Conservation (phyloP, 1,284 basidiomycete species). For the Leccinum angustisporum region DNA sequence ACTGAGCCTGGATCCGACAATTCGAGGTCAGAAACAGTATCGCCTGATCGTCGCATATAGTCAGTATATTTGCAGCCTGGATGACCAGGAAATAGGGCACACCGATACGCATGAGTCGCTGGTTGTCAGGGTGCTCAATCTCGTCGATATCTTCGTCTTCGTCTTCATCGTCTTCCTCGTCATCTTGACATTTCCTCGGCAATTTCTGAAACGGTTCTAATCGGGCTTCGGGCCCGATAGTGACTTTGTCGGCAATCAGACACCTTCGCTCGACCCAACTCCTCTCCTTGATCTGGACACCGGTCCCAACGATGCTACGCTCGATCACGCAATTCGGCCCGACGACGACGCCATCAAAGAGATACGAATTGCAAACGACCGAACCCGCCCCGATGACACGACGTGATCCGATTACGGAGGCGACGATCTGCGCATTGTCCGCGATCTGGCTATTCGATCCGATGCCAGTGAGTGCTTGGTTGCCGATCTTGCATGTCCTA, state of each 20-base stretch:
- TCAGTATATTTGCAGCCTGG: conserved; percentile 3
- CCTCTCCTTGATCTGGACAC: conserved; percentile 70
- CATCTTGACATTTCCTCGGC: conserved; percentile 44
- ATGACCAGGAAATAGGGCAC: conserved; percentile 7
- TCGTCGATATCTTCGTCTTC: conserved; percentile 65
- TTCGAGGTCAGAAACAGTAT: conserved; percentile 58
- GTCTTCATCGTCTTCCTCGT: conserved; percentile 39
- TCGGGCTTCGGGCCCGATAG: conserved; percentile 71
- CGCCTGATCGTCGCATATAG: conserved; percentile 43
- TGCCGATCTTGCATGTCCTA: conserved; percentile 81
- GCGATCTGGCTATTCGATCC: conserved; percentile 68
- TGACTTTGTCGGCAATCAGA: conserved; percentile 79
- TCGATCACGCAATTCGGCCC: conserved; percentile 77
- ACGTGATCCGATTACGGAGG: conserved; percentile 75
- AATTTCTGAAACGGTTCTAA: conserved; percentile 75
- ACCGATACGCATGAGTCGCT: conserved; percentile 73
- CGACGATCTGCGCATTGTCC: conserved; percentile 60
- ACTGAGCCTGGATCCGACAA: conserved; percentile 58
- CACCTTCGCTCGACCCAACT: conserved; percentile 67
- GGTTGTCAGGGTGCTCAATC: conserved; percentile 60
- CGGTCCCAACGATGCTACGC: conserved; percentile 77
- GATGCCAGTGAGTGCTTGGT: conserved; percentile 81
- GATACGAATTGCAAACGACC: conserved; percentile 71
- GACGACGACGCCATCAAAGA: conserved; percentile 79
- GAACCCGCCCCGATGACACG: conserved; percentile 69